Percentiles rank a stretch among this genome's conserved stretches.
Evolutionary conservation across 2,329 filamentous ascomycete species (phyloP).

Genomic region (Colletotrichum liaoningense): DNA sequence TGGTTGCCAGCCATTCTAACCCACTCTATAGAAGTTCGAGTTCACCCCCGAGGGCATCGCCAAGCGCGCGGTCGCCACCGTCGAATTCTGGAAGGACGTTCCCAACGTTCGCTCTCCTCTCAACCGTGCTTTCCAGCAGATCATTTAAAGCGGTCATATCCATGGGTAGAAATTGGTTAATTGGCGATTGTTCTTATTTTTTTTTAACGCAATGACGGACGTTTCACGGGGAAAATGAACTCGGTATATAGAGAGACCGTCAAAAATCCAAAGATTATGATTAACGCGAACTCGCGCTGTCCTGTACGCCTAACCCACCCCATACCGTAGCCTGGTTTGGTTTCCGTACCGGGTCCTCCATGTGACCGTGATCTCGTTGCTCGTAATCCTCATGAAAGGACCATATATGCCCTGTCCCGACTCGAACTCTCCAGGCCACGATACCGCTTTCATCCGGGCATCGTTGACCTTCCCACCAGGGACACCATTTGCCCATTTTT

Average conservation of each 20-base stretch:
- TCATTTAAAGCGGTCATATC: slow-evolving; percentile 73
- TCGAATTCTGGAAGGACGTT: slow-evolving; percentile 97
- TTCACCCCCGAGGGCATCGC: slow-evolving; percentile 97
- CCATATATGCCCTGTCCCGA: neutral
- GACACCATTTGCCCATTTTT: neutral
- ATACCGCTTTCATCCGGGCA: neutral
- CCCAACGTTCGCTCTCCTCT: slow-evolving; percentile 92
- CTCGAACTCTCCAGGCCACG: neutral
- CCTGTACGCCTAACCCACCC: slow-evolving; percentile 24
- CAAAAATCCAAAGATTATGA: slow-evolving; percentile 37
- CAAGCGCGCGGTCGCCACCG: slow-evolving; percentile 91
- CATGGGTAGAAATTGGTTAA: slow-evolving; percentile 34
- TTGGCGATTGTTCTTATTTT: slow-evolving; percentile 29
- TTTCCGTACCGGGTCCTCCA: slow-evolving; percentile 4
- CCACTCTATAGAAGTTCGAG: slow-evolving; percentile 85
- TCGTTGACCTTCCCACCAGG: neutral
- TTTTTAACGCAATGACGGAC: slow-evolving; percentile 35
- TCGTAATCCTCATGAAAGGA: slow-evolving; percentile 17
- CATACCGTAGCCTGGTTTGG: slow-evolving; percentile 8
- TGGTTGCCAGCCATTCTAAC: slow-evolving; percentile 46
- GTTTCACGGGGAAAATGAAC: slow-evolving; percentile 34
- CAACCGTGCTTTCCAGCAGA: slow-evolving; percentile 97
- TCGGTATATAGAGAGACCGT: slow-evolving; percentile 36
- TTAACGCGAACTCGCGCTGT: slow-evolving; percentile 27
- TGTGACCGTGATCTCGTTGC: slow-evolving; percentile 19